These are phyloP conservation scores for Fusarium agapanthi DNA, from an alignment of 2,329 filamentous ascomycete species.

Conservation along the genomic window DNA sequence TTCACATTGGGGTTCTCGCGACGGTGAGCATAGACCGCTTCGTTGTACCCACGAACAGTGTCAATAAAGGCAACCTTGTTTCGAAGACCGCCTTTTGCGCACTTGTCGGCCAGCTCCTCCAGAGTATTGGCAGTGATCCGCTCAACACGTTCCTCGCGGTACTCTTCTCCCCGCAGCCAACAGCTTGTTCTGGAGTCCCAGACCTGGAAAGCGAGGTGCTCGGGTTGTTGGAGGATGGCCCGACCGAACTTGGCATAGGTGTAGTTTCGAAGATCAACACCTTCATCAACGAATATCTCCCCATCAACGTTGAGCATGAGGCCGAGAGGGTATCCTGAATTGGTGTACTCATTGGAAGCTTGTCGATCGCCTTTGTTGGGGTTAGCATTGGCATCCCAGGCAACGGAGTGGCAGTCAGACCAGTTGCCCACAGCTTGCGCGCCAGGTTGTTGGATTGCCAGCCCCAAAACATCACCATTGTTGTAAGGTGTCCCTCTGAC, in stretches of 20 bases:
- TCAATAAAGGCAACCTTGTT: not conserved
- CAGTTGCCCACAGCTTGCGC: conserved; percentile 1
- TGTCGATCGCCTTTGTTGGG: conserved; percentile 9
- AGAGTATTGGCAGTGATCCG: not conserved
- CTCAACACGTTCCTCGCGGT: conserved; percentile 11
- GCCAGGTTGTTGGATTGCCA: not conserved
- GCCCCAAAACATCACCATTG: not conserved
- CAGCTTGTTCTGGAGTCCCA: conserved; percentile 4
- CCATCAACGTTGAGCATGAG: conserved; percentile 15
- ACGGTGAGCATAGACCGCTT: conserved; percentile 1
- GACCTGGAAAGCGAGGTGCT: conserved; percentile 11
- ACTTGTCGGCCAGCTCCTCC: not conserved
- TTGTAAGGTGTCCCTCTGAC: conserved; percentile 40
- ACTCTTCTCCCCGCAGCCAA: conserved; percentile 11
- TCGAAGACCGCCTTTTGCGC: not conserved
- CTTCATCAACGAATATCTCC: conserved; percentile 3
- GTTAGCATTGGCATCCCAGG: conserved; percentile 12
- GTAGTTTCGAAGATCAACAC: conserved; percentile 9
- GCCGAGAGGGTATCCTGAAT: conserved; percentile 10
- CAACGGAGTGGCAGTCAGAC: conserved; percentile 6
- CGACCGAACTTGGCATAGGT: conserved; percentile 16
- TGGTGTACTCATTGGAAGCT: conserved; percentile 17
- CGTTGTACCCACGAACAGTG: conserved; percentile 2
- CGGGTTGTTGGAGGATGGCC: conserved; percentile 14
- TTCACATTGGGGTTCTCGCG: not conserved